Evolutionary conservation across 2,329 filamentous ascomycete genomes (phyloP), one percentile per base, ranked within the genome.

Genomic region (Ustilaginoidea virens): DNA sequence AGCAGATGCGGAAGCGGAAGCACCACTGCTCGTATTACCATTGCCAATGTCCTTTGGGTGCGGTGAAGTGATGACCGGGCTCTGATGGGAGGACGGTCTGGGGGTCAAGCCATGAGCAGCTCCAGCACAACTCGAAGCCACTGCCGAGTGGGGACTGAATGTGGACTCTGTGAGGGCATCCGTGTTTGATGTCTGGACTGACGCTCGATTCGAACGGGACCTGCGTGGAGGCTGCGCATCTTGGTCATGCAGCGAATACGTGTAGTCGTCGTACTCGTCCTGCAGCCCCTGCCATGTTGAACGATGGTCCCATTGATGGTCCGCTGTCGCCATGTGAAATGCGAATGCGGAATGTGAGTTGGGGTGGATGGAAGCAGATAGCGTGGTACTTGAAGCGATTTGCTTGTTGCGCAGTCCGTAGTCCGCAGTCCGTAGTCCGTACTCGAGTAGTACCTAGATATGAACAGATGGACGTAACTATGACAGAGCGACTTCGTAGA

Each of bases 231-330:
- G 51, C 41, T 55, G 55, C 36, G 51, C 38, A 33, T 52, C 49
- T n/a, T 21, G 16, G 15, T 30, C 30, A 27, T 29, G 23, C 12
- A 17, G n/a, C 21, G 18, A 21, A 31, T 33, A 31, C 28, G 33
- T 26, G 28, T 25, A 30, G 21, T 33, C 25, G 28, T 35, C 31
- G 25, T 25, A 35, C 30, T 30, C 33, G 27, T 25, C 30, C 25
- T 17, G 11, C 30, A 9, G 20, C 27, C 30, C 24, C 30, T 29
- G 30, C 27, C 63, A 52, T 36, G 58, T 50, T 34, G 69, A 67
- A 36, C 73, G 54, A 44, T 68, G 52, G 47, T 67, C 67, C 68
- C 68, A 72, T 53, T 72, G 73, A 22, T 64, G 61, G n/a, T n/a
- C n/a, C n/a, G n/a, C n/a, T n/a, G n/a, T n/a, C n/a, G n/a, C n/a